phyloP scores from a whole-genome alignment of 2,329 filamentous ascomycete genomes.

The Madurella mycetomatis region DNA sequence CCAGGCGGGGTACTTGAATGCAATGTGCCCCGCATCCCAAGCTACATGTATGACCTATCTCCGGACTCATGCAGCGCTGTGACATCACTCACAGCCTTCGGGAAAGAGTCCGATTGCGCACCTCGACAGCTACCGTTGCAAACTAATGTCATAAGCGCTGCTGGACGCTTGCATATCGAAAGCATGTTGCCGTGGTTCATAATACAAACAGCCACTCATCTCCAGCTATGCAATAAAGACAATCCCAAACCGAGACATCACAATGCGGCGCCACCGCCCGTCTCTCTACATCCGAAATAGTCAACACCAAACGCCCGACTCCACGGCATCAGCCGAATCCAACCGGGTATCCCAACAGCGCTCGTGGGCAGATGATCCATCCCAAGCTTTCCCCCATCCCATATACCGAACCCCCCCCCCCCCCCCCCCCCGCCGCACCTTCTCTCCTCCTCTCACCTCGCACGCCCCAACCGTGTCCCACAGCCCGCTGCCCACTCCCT shows the following conservation, averaged over 20 bases:
- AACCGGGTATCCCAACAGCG: constrained; percentile 5
- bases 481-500: constrained; percentile 21
- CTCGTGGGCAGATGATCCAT: not conserved
- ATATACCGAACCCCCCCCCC: not conserved
- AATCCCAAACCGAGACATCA: not conserved
- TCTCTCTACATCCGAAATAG: not conserved
- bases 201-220: too few relatives aligned
- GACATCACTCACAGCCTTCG: not conserved
- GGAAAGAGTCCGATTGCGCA: not conserved
- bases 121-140: not conserved
- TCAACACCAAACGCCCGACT: not conserved
- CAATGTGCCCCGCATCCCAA: not conserved
- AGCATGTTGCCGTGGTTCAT: too few relatives aligned
- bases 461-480: constrained; percentile 1
- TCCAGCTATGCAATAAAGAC: not conserved
- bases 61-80: not conserved
- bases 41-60: not conserved
- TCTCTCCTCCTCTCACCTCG: not conserved
- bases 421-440: too few relatives aligned
- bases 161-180: too few relatives aligned
- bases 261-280: not conserved
- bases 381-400: not conserved
- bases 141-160: too few relatives aligned
- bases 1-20: not conserved
- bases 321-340: not conserved